phyloP scores from a whole-genome alignment of 176 grass and related monocot species.

The Triticum timopheevii region DNA sequence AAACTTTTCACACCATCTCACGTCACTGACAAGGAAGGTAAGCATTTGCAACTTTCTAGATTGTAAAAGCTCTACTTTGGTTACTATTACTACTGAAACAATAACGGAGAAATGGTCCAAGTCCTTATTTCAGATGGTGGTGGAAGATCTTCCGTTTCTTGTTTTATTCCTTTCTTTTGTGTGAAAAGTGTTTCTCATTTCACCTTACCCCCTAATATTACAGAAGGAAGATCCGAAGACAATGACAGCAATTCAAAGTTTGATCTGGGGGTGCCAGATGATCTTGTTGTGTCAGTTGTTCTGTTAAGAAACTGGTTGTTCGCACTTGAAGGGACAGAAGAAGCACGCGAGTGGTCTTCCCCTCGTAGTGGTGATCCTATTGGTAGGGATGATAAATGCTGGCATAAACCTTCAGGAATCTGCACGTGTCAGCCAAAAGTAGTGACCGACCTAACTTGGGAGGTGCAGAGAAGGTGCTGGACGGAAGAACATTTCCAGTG shows the following conservation, averaged over 20 bases:
- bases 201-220: neutral
- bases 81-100: slow-evolving; percentile 24
- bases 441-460: slow-evolving; percentile 47
- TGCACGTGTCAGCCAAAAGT: slow-evolving; percentile 80
- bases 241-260: slow-evolving; percentile 52
- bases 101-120: neutral
- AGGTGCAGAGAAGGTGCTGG: slow-evolving; percentile 27
- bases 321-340: slow-evolving; percentile 87
- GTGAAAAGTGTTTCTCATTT: neutral
- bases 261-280: slow-evolving; percentile 87
- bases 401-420: slow-evolving; percentile 89
- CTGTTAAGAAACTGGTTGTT: slow-evolving; percentile 76
- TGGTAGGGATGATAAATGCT: slow-evolving; percentile 92
- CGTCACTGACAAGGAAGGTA: slow-evolving; percentile 55
- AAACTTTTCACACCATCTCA: slow-evolving; percentile 87
- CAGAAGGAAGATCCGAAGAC: slow-evolving; percentile 53
- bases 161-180: slow-evolving; percentile 27
- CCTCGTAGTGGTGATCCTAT: slow-evolving; percentile 41
- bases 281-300: slow-evolving; percentile 85
- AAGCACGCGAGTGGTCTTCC: slow-evolving; percentile 51
- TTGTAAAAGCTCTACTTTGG: slow-evolving; percentile 13
- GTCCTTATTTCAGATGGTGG: slow-evolving; percentile 24
- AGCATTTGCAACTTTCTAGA: slow-evolving; percentile 19
- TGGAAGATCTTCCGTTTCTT: neutral
- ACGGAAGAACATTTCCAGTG: slow-evolving; percentile 61